Conservation (phyloP, 352 stramenopile species). For the Pythium pectinolyticum region DNA sequence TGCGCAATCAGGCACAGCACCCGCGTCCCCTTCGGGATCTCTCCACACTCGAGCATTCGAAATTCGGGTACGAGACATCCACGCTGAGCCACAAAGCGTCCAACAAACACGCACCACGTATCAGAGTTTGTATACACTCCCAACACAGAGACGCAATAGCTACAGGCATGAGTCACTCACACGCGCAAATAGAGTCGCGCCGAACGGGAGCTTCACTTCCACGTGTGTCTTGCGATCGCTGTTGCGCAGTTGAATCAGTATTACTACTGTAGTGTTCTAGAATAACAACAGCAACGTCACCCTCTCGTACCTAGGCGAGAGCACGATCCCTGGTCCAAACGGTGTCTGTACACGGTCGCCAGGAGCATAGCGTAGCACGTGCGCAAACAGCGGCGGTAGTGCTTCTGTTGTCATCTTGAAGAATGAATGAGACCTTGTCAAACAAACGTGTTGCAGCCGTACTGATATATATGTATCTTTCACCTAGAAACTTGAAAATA, state of each 20-base stretch:
- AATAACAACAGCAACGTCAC: neutral
- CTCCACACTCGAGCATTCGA: conserved; percentile 66
- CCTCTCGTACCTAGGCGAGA: conserved; percentile 27
- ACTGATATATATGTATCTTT: neutral
- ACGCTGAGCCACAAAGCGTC: conserved; percentile 31
- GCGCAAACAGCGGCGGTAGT: conserved; percentile 66
- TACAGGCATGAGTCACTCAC: conserved; percentile 26
- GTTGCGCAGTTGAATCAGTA: conserved; percentile 9
- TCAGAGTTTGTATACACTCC: neutral
- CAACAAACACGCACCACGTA: conserved; percentile 3
- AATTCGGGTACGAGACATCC: conserved; percentile 59
- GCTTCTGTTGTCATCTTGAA: conserved; percentile 31
- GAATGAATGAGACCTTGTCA: neutral
- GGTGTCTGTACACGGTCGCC: conserved; percentile 69
- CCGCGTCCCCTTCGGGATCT: conserved; percentile 54
- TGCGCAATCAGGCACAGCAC: conserved; percentile 31
- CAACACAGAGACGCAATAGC: neutral
- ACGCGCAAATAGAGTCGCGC: conserved; percentile 55
- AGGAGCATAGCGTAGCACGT: conserved; percentile 58
- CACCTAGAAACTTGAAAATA: too few species aligned
- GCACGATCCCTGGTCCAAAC: conserved; percentile 60
- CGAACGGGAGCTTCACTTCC: conserved; percentile 47
- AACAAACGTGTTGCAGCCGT: neutral
- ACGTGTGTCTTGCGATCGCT: conserved; percentile 58
- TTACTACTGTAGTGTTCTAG: neutral